Base-by-base conservation (phyloP, 23 red algal genomes). In the Pyropia yezoensis region DNA sequence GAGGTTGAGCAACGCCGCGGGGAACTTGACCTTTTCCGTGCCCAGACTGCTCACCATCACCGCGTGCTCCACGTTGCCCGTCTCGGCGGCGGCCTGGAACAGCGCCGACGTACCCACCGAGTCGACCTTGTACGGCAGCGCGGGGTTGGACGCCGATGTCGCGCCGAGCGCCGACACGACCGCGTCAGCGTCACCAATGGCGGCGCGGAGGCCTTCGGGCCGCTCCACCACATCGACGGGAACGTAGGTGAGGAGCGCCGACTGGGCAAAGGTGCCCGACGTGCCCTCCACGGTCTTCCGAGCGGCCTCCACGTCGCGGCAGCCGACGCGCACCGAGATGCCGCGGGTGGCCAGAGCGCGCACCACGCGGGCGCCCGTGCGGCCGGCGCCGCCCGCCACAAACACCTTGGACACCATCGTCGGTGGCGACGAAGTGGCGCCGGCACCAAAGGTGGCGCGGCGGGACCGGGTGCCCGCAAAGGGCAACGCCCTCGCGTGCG, bases 1-100 rank as follows among this genome's bases (percentile, higher is more conserved):
- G 19, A 83, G 68, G 55, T 83, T 83, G 20, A 83, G 53, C 15
- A 73, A 14, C 18, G 63, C 78, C 14, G 63, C 65, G 24, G 78
- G 78, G 27, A 83, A 83, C 27, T 33, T 67, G 27, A 63, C 61
- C 49, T 54, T 63, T 63, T 63, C 78, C 18, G 68, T 67, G 18
- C 78, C 78, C 27, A 83, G 62, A 6, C 53, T 61, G 21, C 61
- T 71, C 15, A 83, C 67, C 67, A 74, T 55, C 22, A 74, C 57
- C 55, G 61, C 14, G 14, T 74, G 54, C 28, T 74, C 33, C 17
- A 74, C 70, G 22, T 6, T 11, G 9, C 49, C 55, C 49, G 55
- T 27, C 52, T 18, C 51, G 49, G 52, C 54, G 23, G 70, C 52
- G 18, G n/a, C 23, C 17, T 6, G 0, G 6, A 63, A 22, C 20